Base-by-base conservation (phyloP, 495 filamentous ascomycete species). In the Glarea lozoyensis region DNA sequence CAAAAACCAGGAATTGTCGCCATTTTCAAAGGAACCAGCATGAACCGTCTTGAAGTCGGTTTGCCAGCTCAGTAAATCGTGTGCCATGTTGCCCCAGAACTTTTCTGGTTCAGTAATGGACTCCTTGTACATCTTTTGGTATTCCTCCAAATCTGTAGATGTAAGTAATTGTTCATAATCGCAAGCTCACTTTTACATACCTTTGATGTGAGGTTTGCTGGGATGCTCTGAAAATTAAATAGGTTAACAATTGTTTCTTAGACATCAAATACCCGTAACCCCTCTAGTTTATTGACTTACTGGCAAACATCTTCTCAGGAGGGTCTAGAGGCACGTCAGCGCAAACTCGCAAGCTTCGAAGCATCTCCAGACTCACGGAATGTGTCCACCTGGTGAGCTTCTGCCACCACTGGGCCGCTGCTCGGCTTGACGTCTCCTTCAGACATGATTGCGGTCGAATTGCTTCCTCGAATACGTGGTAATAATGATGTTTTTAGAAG, bases 1-100 rank as follows among this genome's bases (percentile, higher is more conserved):
- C 37, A 86, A 64, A 61, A 99, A 99, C 93, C 93, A 99, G 42
- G 86, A 81, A 53, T 72, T 81, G 69, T 98, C 89, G 49, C 92
- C 92, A 50, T 84, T 72, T 44, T 61, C 65, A 39, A 98, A 76
- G 11, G 77, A 80, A 37, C 92, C 92, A 52, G 67, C 72, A 57
- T 78, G 80, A 13, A 94, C 90, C 12, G 92, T 98, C 59, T 95
- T 69, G 64, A 97, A 98, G 60, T 95, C 89, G 43, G 72, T 73
- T 52, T 86, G 79, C 82, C 94, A 98, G 36, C 84, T 79, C 46
- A 98, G 75, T 29, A 96, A 78, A 53, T 97, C 90, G 33, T 88
- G 82, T 19, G 90, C 93, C 63, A 77, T 70, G 45, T 73, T 73
- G 30, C 69, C 86, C 87, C 90, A 98, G 79, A 97, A 98, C 60